phyloP scores from a whole-genome alignment of 2,329 filamentous ascomycete genomes.

The Dryadomyces sulphureus region DNA sequence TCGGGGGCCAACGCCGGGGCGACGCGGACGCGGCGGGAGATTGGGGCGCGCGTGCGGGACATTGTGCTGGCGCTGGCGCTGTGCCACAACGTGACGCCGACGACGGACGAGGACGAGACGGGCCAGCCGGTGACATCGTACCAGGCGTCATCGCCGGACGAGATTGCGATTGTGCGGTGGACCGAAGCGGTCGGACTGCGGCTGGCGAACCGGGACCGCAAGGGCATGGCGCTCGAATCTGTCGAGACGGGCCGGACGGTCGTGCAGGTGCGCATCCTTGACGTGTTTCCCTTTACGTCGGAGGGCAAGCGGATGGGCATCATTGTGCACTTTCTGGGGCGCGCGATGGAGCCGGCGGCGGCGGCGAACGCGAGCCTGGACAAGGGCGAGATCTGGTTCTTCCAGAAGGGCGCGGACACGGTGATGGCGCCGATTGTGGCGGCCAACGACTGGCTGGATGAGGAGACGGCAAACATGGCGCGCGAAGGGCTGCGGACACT shows the following conservation, averaged over 20 bases:
- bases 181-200: constrained; percentile 84
- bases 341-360: constrained; percentile 29
- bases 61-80: constrained; percentile 82
- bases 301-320: constrained; percentile 98
- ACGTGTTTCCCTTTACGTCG: constrained; percentile 94
- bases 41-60: constrained; percentile 83
- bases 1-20: constrained; percentile 36
- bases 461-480: constrained; percentile 99
- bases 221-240: constrained; percentile 69
- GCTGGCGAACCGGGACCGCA: constrained; percentile 72
- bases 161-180: constrained; percentile 95
- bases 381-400: constrained; percentile 87
- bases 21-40: constrained; percentile 80
- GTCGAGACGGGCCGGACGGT: constrained; percentile 58
- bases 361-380: constrained; percentile 31
- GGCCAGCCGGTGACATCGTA: constrained; percentile 70
- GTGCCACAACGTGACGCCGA: constrained; percentile 95
- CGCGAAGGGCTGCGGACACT: constrained; percentile 87
- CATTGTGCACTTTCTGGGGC: constrained; percentile 62
- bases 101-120: constrained; percentile 59
- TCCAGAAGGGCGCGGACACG: constrained; percentile 94
- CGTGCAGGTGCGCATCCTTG: constrained; percentile 76
- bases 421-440: constrained; percentile 96
- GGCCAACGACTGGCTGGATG: constrained; percentile 95
- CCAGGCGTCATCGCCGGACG: constrained; percentile 92